A percentile compares a stretch with the other conserved stretches of the same genome.
Evolutionary conservation across 768 basidiomycete species (phyloP).

Genomic region (Trametes coccinea): DNA sequence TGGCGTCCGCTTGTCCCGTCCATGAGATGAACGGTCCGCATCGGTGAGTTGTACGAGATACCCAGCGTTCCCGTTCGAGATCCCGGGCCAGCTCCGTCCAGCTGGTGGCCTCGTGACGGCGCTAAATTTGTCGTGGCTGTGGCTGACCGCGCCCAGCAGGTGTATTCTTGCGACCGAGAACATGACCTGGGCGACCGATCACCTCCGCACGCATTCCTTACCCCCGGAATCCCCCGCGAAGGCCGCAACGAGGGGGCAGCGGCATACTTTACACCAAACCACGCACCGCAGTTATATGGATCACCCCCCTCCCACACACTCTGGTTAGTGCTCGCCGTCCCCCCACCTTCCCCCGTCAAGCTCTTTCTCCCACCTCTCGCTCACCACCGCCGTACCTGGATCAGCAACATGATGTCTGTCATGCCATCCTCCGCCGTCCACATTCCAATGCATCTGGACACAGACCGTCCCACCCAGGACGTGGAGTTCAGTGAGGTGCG

Average conservation of each 20-base stretch:
- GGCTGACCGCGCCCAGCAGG: constrained; percentile 17
- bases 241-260: constrained; percentile 30
- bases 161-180: constrained; percentile 24
- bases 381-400: neutral
- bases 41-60: constrained; percentile 3
- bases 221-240: constrained; percentile 31
- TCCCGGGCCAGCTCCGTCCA: constrained; percentile 16
- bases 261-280: constrained; percentile 19
- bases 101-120: constrained; percentile 19
- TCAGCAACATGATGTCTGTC: constrained; percentile 34
- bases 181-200: constrained; percentile 25
- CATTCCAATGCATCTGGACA: constrained; percentile 30
- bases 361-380: neutral
- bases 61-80: neutral
- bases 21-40: constrained; percentile 8
- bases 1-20: neutral
- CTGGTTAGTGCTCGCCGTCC: constrained; percentile 4
- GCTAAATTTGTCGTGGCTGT: constrained; percentile 16
- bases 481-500: constrained; percentile 41
- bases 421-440: constrained; percentile 27
- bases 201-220: constrained; percentile 23
- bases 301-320: constrained; percentile 11
- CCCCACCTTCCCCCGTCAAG: constrained; percentile 11
- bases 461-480: constrained; percentile 23
- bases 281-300: constrained; percentile 16